A percentile compares a stretch with the other conserved stretches of the same genome.
These are phyloP conservation scores for Lentinula detonsa DNA, from an alignment of 768 basidiomycete genomes.

Conservation along the genomic window DNA sequence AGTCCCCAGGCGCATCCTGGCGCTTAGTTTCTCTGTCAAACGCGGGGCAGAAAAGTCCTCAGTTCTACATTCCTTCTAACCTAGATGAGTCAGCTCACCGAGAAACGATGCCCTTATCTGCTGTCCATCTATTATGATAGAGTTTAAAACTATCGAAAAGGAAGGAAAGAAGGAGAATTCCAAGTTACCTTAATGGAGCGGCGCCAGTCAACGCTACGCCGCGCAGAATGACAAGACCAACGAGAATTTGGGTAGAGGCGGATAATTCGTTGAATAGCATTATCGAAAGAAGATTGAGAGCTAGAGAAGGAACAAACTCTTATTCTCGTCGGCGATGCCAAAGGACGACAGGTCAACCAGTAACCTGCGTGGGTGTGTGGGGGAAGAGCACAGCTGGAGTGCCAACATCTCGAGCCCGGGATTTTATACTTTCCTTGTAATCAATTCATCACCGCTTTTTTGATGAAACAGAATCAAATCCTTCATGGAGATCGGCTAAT, in stretches of 20 bases:
- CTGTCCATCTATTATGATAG: neutral
- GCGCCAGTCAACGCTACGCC: neutral
- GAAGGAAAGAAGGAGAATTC: neutral
- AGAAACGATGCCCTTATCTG: neutral
- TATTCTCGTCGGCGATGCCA: neutral
- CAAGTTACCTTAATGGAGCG: neutral
- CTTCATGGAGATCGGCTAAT: neutral
- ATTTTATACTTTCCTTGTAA: neutral
- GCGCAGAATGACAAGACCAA: neutral
- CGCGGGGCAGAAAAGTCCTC: neutral
- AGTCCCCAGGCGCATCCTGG: neutral
- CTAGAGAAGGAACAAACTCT: neutral
- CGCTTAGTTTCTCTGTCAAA: neutral
- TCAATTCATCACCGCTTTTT: neutral
- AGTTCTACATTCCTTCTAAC: neutral
- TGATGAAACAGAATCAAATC: neutral
- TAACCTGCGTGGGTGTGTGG: conserved; percentile 3
- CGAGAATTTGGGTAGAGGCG: neutral
- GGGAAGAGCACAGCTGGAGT: conserved; percentile 2
- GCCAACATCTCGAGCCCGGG: neutral
- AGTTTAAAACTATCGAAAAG: neutral
- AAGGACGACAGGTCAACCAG: conserved; percentile 5
- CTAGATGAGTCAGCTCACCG: neutral
- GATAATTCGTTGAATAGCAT: conserved; percentile 1
- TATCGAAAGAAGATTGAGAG: neutral